A percentile compares a stretch with the other conserved stretches of the same genome.
These are phyloP conservation scores for Fusarium incarnatum DNA, from an alignment of 2,329 filamentous ascomycete genomes.

Conservation along the genomic window DNA sequence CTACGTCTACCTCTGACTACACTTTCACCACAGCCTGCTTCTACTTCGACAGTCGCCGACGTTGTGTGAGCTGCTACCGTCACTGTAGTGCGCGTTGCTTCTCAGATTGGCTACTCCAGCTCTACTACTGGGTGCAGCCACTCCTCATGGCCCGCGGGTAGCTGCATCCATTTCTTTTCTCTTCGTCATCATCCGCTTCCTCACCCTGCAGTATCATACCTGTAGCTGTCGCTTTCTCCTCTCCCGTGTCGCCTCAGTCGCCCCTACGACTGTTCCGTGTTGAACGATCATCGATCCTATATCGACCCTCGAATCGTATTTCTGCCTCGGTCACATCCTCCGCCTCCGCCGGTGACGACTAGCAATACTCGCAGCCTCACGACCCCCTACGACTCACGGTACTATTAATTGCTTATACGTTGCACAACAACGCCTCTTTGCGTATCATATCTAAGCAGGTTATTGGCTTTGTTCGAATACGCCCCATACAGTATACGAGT, in stretches of 20 bases:
- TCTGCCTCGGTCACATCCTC: conserved; percentile 27
- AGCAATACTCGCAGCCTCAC: conserved; percentile 41
- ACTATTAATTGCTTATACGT: conserved; percentile 43
- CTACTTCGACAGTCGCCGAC: conserved; percentile 40
- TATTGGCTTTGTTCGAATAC: conserved; percentile 43
- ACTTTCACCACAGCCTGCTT: conserved; percentile 41
- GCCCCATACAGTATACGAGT: conserved; percentile 50
- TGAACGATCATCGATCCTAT: conserved; percentile 32
- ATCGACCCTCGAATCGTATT: conserved; percentile 34
- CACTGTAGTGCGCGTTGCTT: conserved; percentile 39
- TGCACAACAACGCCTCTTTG: conserved; percentile 43
- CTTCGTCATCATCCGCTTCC: conserved; percentile 23
- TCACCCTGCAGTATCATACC: conserved; percentile 7
- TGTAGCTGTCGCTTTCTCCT: conserved; percentile 16
- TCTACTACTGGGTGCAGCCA: conserved; percentile 33
- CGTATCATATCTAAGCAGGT: conserved; percentile 39
- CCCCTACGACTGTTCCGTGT: conserved; percentile 15
- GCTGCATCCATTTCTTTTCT: conserved; percentile 42
- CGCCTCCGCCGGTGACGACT: conserved; percentile 34
- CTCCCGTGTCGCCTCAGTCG: conserved; percentile 12
- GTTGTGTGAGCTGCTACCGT: conserved; percentile 37
- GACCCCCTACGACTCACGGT: conserved; percentile 18
- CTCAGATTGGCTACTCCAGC: conserved; percentile 28
- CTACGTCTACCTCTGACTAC: conserved; percentile 26
- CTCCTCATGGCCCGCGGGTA: conserved; percentile 46